phyloP scores from a whole-genome alignment of 371 early-diverging fungal species.

The Dinochytrium kinnereticum region DNA sequence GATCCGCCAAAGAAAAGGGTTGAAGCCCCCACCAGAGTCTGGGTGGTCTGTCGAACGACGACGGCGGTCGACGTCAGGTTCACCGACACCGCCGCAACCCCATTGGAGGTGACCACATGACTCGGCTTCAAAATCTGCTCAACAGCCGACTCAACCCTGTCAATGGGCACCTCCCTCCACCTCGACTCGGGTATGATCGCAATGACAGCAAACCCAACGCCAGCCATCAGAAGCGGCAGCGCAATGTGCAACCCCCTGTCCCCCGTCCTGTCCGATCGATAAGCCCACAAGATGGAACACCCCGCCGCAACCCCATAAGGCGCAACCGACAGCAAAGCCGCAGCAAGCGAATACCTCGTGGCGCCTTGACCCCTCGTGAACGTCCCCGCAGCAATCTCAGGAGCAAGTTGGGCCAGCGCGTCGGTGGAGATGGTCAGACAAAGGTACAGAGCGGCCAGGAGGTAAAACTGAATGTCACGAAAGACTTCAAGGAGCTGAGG shows the following conservation, averaged over 20 bases:
- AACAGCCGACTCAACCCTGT: not conserved
- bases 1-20: not conserved
- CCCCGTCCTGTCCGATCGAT: slow-evolving; percentile 37
- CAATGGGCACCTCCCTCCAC: slow-evolving; percentile 15
- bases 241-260: slow-evolving; percentile 35
- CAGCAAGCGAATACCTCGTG: slow-evolving; percentile 13
- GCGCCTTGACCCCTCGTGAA: slow-evolving; percentile 23
- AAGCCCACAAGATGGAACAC: slow-evolving; percentile 21
- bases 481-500: slow-evolving; percentile 30
- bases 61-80: not conserved
- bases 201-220: slow-evolving; percentile 33
- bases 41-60: not conserved
- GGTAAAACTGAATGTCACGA: slow-evolving; percentile 33
- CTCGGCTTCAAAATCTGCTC: not conserved
- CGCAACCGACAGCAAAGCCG: slow-evolving; percentile 27
- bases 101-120: not conserved
- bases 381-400: slow-evolving; percentile 33
- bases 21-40: not conserved
- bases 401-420: slow-evolving; percentile 24
- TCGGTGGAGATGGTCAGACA: slow-evolving; percentile 26
- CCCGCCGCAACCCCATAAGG: slow-evolving; percentile 32
- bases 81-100: not conserved
- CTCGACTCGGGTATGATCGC: slow-evolving; percentile 27
- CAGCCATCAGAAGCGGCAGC: slow-evolving; percentile 25
- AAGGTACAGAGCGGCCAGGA: slow-evolving; percentile 25